Conservation (phyloP, 108 stramenopile species). For the Nannochloropsis gaditana region DNA sequence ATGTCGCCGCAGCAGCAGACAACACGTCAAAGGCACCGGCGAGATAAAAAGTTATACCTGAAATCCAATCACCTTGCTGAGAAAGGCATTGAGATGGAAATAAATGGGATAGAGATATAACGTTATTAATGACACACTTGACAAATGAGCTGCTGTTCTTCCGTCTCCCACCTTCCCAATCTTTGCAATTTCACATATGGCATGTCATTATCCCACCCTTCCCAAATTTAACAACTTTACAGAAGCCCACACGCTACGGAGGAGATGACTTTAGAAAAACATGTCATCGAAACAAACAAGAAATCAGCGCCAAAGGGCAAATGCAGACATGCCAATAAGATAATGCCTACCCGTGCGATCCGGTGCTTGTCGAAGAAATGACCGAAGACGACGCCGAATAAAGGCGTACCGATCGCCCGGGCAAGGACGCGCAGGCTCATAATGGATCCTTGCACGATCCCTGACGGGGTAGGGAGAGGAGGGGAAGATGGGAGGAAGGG, state of each 20-base stretch:
- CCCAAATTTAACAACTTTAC: too few species aligned
- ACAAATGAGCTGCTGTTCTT: too few species aligned
- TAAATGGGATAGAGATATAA: background rate
- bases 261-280: too few species aligned
- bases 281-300: too few species aligned
- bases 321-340: background rate
- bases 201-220: too few species aligned
- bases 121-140: background rate
- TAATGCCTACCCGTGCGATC: background rate
- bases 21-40: conserved; percentile 16
- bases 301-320: background rate
- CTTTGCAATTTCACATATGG: too few species aligned
- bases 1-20: background rate
- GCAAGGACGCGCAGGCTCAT: background rate
- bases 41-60: background rate
- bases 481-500: background rate
- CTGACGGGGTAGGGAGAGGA: background rate
- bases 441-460: background rate
- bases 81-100: background rate
- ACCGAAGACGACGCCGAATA: background rate
- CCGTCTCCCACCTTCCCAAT: too few species aligned
- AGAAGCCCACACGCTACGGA: too few species aligned
- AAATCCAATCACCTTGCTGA: background rate
- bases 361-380: background rate
- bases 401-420: background rate